Evolutionary conservation across 768 basidiomycete species (phyloP), one percentile per base, ranked within the genome.

Genomic region (Mycena amicta): DNA sequence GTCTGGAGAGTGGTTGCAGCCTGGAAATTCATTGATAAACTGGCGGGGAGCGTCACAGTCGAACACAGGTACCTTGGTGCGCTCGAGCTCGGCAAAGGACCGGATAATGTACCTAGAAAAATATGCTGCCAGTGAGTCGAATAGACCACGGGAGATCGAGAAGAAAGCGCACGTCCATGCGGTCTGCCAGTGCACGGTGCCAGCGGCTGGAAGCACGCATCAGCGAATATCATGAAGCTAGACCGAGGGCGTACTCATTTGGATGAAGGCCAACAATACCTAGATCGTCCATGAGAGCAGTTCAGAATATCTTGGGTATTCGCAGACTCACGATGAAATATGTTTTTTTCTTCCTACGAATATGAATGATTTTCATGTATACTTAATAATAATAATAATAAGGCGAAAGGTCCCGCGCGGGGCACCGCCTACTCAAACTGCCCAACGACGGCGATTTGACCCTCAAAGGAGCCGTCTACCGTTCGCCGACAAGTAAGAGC

Each of bases 281-380:
- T 37, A 18, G 33, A n/a, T n/a, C n/a, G n/a, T n/a, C n/a, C n/a
- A n/a, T n/a, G n/a, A n/a, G n/a, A n/a, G n/a, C n/a, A n/a, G n/a
- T n/a, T n/a, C n/a, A n/a, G n/a, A n/a, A n/a, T n/a, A n/a, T n/a
- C n/a, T n/a, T n/a, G 2, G 20, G 27, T 20, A 29, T 0, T 20
- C 3, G 16, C 11, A 39, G 20, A 53, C 60, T 13, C 22, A 61
- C 60, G 20, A 61, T 40, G 4, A 52, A 13, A 25, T 51, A 46
- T 25, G 53, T 30, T 28, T n/a, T n/a, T n/a, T n/a, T n/a, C n/a
- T n/a, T n/a, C n/a, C n/a, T n/a, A n/a, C n/a, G n/a, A n/a, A n/a
- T n/a, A n/a, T n/a, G n/a, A n/a, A n/a, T n/a, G n/a, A n/a, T n/a
- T n/a, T n/a, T n/a, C n/a, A n/a, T n/a, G n/a, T n/a, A n/a, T n/a